Conservation (phyloP, 2,329 filamentous ascomycete genomes). For the Cercospora janseana region DNA sequence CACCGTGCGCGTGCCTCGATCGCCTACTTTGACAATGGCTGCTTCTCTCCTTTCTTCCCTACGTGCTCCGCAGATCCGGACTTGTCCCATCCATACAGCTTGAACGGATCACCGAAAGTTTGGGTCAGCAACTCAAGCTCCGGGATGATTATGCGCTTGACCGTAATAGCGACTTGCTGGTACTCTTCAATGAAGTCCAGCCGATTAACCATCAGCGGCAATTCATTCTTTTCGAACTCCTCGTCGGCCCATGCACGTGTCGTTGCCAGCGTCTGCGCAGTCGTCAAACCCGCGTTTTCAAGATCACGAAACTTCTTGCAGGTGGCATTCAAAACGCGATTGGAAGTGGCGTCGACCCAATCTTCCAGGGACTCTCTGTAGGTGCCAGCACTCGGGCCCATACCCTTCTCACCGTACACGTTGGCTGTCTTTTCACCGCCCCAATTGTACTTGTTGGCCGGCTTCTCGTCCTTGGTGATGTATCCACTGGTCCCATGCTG, state of each 20-base stretch:
- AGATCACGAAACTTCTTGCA: neutral
- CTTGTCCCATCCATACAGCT: neutral
- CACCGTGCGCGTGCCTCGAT: neutral
- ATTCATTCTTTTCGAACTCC: neutral
- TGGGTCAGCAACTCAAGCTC: neutral
- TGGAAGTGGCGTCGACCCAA: neutral
- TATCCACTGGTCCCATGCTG: conserved; percentile 3
- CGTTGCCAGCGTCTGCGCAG: neutral
- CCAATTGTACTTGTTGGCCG: neutral
- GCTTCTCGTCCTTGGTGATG: neutral
- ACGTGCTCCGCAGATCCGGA: neutral
- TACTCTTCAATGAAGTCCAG: neutral
- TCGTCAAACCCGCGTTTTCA: neutral
- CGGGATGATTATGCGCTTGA: neutral
- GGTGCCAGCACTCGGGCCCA: neutral
- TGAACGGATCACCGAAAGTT: neutral
- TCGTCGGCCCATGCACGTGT: neutral
- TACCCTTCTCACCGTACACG: neutral
- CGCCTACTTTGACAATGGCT: neutral
- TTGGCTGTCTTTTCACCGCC: neutral
- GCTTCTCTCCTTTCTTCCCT: neutral
- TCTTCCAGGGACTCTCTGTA: neutral
- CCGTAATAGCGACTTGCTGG: neutral
- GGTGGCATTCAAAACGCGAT: neutral
- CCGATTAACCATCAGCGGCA: neutral